Evolutionary conservation across 2,329 filamentous ascomycete species (phyloP).

Genomic region (Chaetoscypha palmicola): DNA sequence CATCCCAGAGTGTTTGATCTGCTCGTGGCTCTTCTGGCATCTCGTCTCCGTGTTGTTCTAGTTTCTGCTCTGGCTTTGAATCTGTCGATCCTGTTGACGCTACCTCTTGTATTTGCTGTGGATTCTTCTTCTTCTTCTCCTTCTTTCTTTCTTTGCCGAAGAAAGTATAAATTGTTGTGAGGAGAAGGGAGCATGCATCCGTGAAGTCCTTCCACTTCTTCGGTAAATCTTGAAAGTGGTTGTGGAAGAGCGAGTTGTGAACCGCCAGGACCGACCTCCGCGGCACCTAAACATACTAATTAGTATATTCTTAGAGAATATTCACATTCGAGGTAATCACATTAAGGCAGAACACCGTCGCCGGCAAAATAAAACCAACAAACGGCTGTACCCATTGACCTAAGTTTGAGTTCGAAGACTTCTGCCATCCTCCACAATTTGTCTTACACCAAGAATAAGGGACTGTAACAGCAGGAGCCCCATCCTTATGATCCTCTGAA

Average conservation of each 20-base stretch:
- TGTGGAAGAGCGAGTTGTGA: conserved; percentile 2
- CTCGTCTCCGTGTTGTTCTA: too few relatives aligned
- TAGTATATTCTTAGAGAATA: too few relatives aligned
- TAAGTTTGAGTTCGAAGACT: conserved; percentile 3
- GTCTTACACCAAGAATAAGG: conserved; percentile 12
- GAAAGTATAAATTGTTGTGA: neutral
- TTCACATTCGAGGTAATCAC: too few relatives aligned
- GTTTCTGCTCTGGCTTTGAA: too few relatives aligned
- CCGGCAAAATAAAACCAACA: conserved; percentile 14
- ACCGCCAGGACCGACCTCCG: conserved; percentile 3
- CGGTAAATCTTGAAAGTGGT: conserved; percentile 6
- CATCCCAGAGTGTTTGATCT: neutral
- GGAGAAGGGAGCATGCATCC: neutral
- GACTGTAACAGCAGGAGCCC: conserved; percentile 3
- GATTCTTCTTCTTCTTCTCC: neutral
- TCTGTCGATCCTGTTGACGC: too few relatives aligned
- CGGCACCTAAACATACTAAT: neutral
- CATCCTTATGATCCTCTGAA: conserved; percentile 3
- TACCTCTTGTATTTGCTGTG: too few relatives aligned
- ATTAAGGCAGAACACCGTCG: conserved; percentile 12
- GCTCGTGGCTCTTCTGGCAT: too few relatives aligned
- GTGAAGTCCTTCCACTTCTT: neutral
- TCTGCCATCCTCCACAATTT: conserved; percentile 13
- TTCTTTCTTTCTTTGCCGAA: neutral
- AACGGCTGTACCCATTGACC: conserved; percentile 14